Conservation (phyloP, 345 rosid genomes). For the Acer saccharum region DNA sequence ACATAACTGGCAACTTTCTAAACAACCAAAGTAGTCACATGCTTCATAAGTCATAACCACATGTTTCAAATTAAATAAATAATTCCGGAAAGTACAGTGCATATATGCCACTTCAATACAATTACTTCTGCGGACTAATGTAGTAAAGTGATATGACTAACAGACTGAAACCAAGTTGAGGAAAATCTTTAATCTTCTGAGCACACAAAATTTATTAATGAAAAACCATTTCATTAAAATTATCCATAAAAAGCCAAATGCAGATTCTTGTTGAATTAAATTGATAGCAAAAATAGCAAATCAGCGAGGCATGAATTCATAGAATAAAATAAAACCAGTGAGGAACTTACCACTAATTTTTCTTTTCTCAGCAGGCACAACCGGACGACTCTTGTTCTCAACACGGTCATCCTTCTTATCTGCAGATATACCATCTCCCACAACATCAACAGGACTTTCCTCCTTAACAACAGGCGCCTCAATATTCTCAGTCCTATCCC, state of each 20-base stretch:
- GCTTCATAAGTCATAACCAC: not conserved
- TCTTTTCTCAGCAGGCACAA: conserved; percentile 69
- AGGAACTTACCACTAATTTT: conserved; percentile 68
- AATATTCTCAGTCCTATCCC: conserved; percentile 50
- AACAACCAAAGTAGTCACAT: not conserved
- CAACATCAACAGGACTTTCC: conserved; percentile 48
- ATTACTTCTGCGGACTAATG: not conserved
- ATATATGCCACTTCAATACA: not conserved
- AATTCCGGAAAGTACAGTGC: not conserved
- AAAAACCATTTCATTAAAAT: not conserved
- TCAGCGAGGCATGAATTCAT: not conserved
- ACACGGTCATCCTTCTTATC: conserved; percentile 38
- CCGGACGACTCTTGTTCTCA: conserved; percentile 39
- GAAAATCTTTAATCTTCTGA: not conserved
- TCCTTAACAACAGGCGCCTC: conserved; percentile 43
- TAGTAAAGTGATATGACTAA: not conserved
- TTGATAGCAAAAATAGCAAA: no score
- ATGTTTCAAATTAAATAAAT: not conserved
- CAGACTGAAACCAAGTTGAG: not conserved
- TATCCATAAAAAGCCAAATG: no score
- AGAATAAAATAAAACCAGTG: not conserved
- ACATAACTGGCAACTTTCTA: not conserved
- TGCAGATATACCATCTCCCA: conserved; percentile 42
- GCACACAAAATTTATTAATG: not conserved
- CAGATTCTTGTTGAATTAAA: no score